Evolutionary conservation across 768 basidiomycete species (phyloP).

Genomic region (Suillus lakei): DNA sequence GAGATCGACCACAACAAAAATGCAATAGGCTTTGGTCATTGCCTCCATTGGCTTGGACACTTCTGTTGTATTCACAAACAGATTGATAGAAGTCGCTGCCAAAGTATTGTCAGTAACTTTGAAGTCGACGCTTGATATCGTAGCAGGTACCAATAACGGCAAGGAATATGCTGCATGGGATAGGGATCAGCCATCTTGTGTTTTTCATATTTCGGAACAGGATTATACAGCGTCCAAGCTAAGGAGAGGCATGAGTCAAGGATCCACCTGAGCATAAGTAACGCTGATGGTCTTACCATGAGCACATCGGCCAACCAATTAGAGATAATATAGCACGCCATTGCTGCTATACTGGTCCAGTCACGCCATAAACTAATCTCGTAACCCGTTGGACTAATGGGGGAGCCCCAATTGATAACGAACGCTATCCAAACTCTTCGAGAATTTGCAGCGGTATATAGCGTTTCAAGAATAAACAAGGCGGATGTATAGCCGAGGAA

Average conservation of each 20-base stretch:
- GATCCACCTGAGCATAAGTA: slow-evolving; percentile 9
- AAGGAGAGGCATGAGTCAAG: background rate
- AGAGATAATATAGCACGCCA: slow-evolving; percentile 29
- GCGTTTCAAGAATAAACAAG: slow-evolving; percentile 31
- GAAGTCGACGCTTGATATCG: background rate
- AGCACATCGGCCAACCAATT: slow-evolving; percentile 36
- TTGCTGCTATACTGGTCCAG: slow-evolving; percentile 28
- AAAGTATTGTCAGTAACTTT: background rate
- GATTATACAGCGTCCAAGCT: slow-evolving; percentile 3
- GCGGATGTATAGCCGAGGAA: slow-evolving; percentile 30
- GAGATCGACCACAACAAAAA: background rate
- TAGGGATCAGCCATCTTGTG: slow-evolving; percentile 1
- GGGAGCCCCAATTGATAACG: slow-evolving; percentile 33
- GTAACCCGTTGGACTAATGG: slow-evolving; percentile 23
- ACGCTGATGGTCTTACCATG: slow-evolving; percentile 22
- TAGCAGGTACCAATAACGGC: slow-evolving; percentile 3
- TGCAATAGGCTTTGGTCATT: background rate
- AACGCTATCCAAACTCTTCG: slow-evolving; percentile 33
- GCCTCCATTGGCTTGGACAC: background rate
- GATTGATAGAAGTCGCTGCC: background rate
- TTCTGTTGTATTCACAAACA: background rate
- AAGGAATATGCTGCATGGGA: background rate
- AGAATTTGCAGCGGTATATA: slow-evolving; percentile 34
- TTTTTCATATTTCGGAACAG: slow-evolving; percentile 1
- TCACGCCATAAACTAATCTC: slow-evolving; percentile 26